Evolutionary conservation across 1,139 yeast species (phyloP), one percentile per base, ranked within the genome.

Genomic region (Geotrichum citri-aurantii): DNA sequence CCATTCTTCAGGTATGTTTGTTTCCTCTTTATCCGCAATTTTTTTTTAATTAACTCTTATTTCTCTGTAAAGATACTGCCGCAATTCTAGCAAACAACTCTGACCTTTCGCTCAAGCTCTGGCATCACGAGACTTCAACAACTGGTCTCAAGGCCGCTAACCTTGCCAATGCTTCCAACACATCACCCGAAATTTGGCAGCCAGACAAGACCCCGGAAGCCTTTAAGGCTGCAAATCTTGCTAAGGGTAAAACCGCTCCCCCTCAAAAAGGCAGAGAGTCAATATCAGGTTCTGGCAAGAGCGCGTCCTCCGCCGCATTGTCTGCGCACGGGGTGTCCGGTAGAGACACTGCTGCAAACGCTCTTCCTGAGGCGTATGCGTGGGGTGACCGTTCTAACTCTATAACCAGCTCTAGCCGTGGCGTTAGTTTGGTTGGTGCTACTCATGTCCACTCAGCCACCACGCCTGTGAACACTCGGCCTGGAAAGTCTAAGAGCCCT

Each of bases 161-260:
- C 40, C 63, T 72, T 48, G 78, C 78, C 29, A 66, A 66, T 60
- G 59, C 66, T 11, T 49, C 67, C 52, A 65, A 68, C 37, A 56
- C 56, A 3, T 66, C 71, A 7, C 72, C 74, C 14, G 69, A 65
- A 52, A 63, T 69, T 50, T 70, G 75, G 75, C 64, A 62, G 49
- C 75, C 74, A 2, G 68, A 67, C 54, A 62, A 64, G 31, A 56
- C 68, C 14, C 64, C 70, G 19, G 67, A 66, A 44, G 84, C 81
- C 27, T 74, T 76, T 12, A 69, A 74, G 37, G 86, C 85, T 12
- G 84, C 80, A 56, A 71, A 76, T 56, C 79, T 79, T 50, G 84
- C 83, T 37, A 71, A 69, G 61, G 74, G 71, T 61, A 64, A 64
- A 52, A 50, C 55, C 8, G 54, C 48, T 5, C 33, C 53, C 27